A percentile compares a stretch with the other conserved stretches of the same genome.
These are phyloP conservation scores for Yarrowia galli DNA, from an alignment of 1,139 yeast species.

Conservation along the genomic window DNA sequence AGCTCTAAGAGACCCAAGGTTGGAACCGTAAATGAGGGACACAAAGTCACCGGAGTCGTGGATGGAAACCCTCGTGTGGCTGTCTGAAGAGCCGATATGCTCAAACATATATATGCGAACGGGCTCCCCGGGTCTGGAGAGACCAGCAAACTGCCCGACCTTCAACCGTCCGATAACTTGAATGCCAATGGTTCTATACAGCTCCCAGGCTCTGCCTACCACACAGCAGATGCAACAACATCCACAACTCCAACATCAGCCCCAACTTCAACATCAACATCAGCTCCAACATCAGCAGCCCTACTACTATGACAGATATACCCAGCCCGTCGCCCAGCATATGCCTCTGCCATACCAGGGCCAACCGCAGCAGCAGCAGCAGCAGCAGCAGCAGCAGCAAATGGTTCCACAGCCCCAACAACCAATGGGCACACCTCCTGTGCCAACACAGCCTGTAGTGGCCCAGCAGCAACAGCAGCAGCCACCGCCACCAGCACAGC, in stretches of 20 bases:
- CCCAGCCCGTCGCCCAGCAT: slow-evolving; percentile 1
- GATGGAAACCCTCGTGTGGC: slow-evolving; percentile 26
- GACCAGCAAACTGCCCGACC: neutral
- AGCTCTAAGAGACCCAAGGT: neutral
- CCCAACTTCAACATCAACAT: neutral
- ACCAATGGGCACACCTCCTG: neutral
- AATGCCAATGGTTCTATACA: slow-evolving; percentile 3
- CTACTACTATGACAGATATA: slow-evolving; percentile 20
- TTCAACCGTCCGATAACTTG: neutral
- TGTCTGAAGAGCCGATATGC: slow-evolving; percentile 10
- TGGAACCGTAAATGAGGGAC: neutral
- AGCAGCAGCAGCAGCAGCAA: neutral
- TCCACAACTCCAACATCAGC: neutral
- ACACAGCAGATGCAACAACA: neutral
- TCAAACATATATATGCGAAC: slow-evolving; percentile 18
- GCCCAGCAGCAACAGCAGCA: neutral
- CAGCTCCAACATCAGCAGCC: slow-evolving; percentile 3
- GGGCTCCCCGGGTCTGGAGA: neutral
- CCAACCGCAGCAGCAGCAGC: neutral
- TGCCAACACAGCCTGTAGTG: neutral
- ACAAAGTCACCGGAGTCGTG: neutral
- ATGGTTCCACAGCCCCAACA: neutral
- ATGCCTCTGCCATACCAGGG: neutral
- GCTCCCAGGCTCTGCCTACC: neutral
- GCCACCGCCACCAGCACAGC: neutral